Conservation (phyloP, 2,329 filamentous ascomycete genomes). For the Trichophyton mentagrophytes region DNA sequence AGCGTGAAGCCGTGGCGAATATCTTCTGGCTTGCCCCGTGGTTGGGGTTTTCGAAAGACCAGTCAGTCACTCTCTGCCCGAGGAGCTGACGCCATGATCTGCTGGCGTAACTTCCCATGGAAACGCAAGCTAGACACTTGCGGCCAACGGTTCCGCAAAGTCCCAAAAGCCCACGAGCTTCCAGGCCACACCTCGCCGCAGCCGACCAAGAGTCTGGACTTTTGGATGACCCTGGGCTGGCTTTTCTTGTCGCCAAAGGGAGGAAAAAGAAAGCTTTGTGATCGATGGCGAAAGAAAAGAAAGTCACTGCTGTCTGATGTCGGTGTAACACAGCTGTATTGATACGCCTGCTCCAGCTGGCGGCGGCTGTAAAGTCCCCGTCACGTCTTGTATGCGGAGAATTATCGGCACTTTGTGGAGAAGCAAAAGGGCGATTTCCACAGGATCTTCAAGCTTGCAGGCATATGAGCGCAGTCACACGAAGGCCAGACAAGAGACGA, state of each 20-base stretch:
- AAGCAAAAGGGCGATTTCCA: neutral
- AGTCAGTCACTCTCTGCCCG: too few relatives aligned
- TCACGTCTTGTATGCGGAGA: slow-evolving; percentile 1
- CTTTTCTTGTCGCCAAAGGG: neutral
- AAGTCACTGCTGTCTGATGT: neutral
- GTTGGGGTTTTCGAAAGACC: too few relatives aligned
- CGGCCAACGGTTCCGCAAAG: too few relatives aligned
- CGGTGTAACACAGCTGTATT: neutral
- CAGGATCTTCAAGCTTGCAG: neutral
- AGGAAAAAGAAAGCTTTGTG: neutral
- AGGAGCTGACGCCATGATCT: too few relatives aligned
- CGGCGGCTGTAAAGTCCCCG: neutral
- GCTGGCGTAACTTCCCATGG: too few relatives aligned
- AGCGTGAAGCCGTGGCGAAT: too few relatives aligned
- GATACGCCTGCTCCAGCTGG: neutral
- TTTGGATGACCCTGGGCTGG: neutral
- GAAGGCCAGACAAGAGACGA: neutral
- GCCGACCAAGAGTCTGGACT: too few relatives aligned
- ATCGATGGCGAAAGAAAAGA: neutral
- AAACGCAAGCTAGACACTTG: too few relatives aligned
- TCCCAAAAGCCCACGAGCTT: too few relatives aligned
- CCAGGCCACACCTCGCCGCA: too few relatives aligned
- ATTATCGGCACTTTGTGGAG: neutral
- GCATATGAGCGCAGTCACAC: neutral
- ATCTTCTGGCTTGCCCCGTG: too few relatives aligned